phyloP scores from a whole-genome alignment of 75 land plant genomes.

The Isoetes taiwanensis region DNA sequence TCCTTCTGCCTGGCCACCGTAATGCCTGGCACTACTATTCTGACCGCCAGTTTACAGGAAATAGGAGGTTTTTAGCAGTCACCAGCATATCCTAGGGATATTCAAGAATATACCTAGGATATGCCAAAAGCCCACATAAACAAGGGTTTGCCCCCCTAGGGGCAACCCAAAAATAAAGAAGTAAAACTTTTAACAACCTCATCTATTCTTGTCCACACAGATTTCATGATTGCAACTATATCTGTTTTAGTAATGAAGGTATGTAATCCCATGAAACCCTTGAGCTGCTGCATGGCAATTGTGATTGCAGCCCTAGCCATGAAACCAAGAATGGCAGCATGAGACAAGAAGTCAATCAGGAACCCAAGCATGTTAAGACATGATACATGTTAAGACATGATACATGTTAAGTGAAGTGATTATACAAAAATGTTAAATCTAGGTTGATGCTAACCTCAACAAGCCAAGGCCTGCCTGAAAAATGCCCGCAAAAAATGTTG shows the following conservation, averaged over 20 bases:
- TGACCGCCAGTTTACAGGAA: too few relatives aligned
- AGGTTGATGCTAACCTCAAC: neutral
- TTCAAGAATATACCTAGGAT: too few relatives aligned
- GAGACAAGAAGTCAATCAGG: neutral
- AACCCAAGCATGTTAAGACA: neutral
- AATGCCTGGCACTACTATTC: too few relatives aligned
- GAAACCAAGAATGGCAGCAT: neutral
- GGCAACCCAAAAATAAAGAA: too few relatives aligned
- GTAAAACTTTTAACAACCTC: too few relatives aligned
- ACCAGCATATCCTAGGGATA: too few relatives aligned
- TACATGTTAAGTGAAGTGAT: neutral
- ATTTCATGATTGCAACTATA: neutral
- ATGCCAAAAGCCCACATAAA: too few relatives aligned
- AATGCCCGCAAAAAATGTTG: neutral
- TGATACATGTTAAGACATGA: neutral
- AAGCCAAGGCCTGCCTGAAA: neutral
- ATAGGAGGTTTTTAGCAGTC: too few relatives aligned
- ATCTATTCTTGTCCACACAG: too few relatives aligned
- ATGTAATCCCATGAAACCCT: neutral
- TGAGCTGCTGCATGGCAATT: neutral
- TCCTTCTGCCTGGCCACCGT: too few relatives aligned
- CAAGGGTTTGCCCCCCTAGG: too few relatives aligned
- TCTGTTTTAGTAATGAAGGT: neutral
- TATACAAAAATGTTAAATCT: neutral
- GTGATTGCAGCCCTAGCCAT: neutral